These are phyloP conservation scores for Hericium rajendrae DNA, from an alignment of 768 basidiomycete genomes.

Conservation along the genomic window DNA sequence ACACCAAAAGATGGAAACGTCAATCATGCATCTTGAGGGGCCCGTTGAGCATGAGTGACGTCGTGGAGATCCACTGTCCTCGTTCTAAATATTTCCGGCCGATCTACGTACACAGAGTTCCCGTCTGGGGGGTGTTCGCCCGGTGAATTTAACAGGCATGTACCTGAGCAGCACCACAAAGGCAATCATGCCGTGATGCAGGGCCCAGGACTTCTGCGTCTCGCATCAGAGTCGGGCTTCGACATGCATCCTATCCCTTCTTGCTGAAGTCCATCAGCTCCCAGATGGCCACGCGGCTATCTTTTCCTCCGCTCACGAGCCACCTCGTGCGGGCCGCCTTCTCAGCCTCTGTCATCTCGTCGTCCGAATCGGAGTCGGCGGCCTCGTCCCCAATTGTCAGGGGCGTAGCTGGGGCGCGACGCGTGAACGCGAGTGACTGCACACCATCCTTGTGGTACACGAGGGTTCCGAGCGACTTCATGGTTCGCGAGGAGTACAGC, in stretches of 20 bases:
- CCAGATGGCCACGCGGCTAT: constrained; percentile 12
- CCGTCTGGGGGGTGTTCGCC: too few relatives aligned
- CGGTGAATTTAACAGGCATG: too few relatives aligned
- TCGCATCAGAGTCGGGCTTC: background rate
- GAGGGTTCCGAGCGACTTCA: constrained; percentile 80
- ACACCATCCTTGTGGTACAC: constrained; percentile 73
- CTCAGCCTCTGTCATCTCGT: constrained; percentile 8
- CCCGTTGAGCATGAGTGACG: too few relatives aligned
- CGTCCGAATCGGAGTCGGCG: background rate
- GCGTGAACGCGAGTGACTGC: constrained; percentile 67
- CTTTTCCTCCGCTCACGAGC: constrained; percentile 14
- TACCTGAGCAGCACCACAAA: too few relatives aligned
- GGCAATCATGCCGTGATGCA: background rate
- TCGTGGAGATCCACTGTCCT: too few relatives aligned
- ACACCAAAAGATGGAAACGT: too few relatives aligned
- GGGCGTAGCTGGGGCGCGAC: background rate
- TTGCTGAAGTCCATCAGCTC: constrained; percentile 9
- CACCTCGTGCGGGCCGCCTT: constrained; percentile 9
- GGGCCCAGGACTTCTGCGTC: background rate
- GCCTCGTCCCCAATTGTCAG: background rate
- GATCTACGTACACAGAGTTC: too few relatives aligned
- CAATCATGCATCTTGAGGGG: too few relatives aligned
- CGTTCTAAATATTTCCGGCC: too few relatives aligned
- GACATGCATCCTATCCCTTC: background rate
- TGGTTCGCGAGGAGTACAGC: constrained; percentile 68